Evolutionary conservation across 805 yeast genomes (phyloP).

Genomic region (Wickerhamomyces ciferrii): DNA sequence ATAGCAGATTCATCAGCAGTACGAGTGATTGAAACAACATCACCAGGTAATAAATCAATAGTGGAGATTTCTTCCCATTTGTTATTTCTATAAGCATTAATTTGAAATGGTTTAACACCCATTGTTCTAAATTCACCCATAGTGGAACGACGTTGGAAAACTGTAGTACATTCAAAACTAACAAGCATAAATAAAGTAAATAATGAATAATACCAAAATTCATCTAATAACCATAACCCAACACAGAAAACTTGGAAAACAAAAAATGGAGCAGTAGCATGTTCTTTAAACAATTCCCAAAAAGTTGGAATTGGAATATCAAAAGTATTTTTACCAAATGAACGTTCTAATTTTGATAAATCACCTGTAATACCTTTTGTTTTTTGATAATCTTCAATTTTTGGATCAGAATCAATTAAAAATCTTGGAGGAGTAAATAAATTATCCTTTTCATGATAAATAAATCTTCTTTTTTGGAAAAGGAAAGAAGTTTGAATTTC

Average conservation of each 20-base stretch:
- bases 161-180: slow-evolving; percentile 90
- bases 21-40: slow-evolving; percentile 80
- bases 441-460: slow-evolving; percentile 49
- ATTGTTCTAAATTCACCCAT: slow-evolving; percentile 93
- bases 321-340: slow-evolving; percentile 81
- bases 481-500: slow-evolving; percentile 64
- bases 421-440: slow-evolving; percentile 81
- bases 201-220: slow-evolving; percentile 91
- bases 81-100: slow-evolving; percentile 65
- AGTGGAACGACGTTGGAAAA: slow-evolving; percentile 91
- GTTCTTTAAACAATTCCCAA: slow-evolving; percentile 87
- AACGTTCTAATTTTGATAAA: slow-evolving; percentile 41
- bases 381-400: slow-evolving; percentile 49
- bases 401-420: slow-evolving; percentile 50
- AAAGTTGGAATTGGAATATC: slow-evolving; percentile 96
- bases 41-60: slow-evolving; percentile 83
- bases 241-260: slow-evolving; percentile 96
- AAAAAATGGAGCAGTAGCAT: slow-evolving; percentile 96
- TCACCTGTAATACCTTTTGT: slow-evolving; percentile 53
- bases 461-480: slow-evolving; percentile 89
- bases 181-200: slow-evolving; percentile 90
- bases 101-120: slow-evolving; percentile 90
- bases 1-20: slow-evolving; percentile 87
- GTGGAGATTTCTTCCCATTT: slow-evolving; percentile 71
- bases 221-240: slow-evolving; percentile 94